A percentile compares a stretch with the other conserved stretches of the same genome.
These are phyloP conservation scores for Musa acuminata DNA, from an alignment of 176 grass and related monocot species.

Conservation along the genomic window DNA sequence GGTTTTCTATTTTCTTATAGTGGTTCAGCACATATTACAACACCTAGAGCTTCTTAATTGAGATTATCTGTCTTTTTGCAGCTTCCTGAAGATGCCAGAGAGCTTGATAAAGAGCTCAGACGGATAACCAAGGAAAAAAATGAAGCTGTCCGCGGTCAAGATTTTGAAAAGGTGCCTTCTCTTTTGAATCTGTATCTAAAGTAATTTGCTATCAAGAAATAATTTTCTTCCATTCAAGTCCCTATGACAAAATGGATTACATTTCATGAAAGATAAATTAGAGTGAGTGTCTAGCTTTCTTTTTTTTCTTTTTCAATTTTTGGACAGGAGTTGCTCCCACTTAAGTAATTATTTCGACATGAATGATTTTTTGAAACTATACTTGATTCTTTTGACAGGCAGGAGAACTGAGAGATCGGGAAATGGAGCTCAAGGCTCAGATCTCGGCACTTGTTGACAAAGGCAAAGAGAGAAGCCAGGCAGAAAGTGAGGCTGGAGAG, in stretches of 20 bases:
- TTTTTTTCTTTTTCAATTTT: too few species aligned
- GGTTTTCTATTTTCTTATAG: neutral
- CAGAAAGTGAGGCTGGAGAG: slow-evolving; percentile 1
- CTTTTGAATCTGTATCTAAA: neutral
- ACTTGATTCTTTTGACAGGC: neutral
- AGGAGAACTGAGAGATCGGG: neutral
- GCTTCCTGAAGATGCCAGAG: slow-evolving; percentile 1
- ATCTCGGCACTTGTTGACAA: neutral
- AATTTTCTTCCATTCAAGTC: too few species aligned
- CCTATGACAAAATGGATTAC: too few species aligned
- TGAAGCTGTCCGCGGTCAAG: neutral
- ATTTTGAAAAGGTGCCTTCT: neutral
- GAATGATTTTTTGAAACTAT: too few species aligned
- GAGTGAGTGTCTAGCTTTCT: too few species aligned
- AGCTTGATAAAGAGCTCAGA: neutral
- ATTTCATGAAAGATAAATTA: too few species aligned
- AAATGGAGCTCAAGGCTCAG: slow-evolving; percentile 1
- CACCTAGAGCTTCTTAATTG: neutral
- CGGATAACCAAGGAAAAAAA: neutral
- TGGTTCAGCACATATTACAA: neutral
- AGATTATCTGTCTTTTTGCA: neutral
- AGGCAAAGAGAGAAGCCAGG: neutral
- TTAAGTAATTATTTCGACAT: too few species aligned
- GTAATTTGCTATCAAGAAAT: too few species aligned
- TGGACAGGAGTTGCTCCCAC: too few species aligned